These are phyloP conservation scores for Colletotrichum truncatum DNA, from an alignment of 2,329 filamentous ascomycete genomes.

Conservation along the genomic window DNA sequence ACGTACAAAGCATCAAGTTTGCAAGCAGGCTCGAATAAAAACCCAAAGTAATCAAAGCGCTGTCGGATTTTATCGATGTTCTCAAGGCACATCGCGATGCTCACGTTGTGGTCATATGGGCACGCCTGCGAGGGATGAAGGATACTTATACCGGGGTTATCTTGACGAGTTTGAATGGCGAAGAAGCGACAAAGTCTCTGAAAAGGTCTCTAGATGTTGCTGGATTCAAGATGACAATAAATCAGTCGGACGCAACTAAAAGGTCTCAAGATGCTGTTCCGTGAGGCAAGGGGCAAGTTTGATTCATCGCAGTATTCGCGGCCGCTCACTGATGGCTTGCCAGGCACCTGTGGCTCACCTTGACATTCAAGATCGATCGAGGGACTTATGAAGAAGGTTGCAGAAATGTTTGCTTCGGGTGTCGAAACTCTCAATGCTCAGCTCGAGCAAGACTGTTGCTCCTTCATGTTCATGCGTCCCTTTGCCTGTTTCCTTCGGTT, in stretches of 20 bases:
- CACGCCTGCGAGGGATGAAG: neutral
- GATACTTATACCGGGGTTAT: neutral
- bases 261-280: neutral
- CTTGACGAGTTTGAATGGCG: neutral
- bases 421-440: neutral
- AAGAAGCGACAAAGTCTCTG: neutral
- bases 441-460: neutral
- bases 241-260: neutral
- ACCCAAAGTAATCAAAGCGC: neutral
- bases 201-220: neutral
- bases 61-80: neutral
- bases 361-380: slow-evolving; percentile 31
- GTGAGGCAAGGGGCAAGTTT: neutral
- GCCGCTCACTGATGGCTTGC: neutral
- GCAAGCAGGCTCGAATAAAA: neutral
- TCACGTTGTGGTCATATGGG: neutral
- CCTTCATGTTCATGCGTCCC: neutral
- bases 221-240: neutral
- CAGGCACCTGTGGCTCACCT: neutral
- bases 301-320: neutral
- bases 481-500: neutral
- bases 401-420: slow-evolving; percentile 23
- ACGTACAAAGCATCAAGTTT: neutral
- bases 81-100: neutral
- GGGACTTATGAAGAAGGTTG: slow-evolving; percentile 24